phyloP scores from a whole-genome alignment of 2,329 filamentous ascomycete species.

The Diaporthe australafricana region DNA sequence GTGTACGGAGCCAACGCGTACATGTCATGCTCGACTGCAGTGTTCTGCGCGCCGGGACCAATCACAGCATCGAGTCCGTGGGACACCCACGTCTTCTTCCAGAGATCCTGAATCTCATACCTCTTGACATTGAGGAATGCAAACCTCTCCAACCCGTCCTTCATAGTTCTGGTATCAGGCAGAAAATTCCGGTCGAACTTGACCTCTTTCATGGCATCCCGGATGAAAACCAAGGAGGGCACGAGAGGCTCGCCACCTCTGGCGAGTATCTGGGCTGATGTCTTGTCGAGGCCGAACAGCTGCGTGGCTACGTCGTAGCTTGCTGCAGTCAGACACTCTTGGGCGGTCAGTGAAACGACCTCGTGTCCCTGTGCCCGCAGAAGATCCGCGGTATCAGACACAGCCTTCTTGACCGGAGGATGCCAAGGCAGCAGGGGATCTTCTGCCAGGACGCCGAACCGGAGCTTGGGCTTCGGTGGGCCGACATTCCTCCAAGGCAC shows the following conservation, averaged over 20 bases:
- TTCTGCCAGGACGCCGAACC: constrained; percentile 36
- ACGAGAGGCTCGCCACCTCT: constrained; percentile 34
- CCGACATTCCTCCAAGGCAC: constrained; percentile 34
- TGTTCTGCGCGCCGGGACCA: constrained; percentile 34
- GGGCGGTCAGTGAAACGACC: constrained; percentile 8
- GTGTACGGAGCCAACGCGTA: constrained; percentile 38
- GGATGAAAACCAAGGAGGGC: constrained; percentile 16
- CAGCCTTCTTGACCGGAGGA: constrained; percentile 29
- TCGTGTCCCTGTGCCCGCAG: constrained; percentile 32
- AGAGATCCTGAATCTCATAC: constrained; percentile 33
- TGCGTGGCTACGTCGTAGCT: constrained; percentile 31
- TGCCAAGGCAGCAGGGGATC: constrained; percentile 37
- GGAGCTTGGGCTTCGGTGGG: background rate
- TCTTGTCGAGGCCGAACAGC: constrained; percentile 36
- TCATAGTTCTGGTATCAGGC: constrained; percentile 18
- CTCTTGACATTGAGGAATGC: constrained; percentile 31
- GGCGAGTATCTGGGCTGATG: constrained; percentile 22
- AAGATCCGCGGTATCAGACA: constrained; percentile 1
- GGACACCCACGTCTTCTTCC: constrained; percentile 34
- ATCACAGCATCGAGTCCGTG: constrained; percentile 37
- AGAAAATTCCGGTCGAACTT: constrained; percentile 9
- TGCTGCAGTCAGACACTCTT: constrained; percentile 26
- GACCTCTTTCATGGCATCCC: constrained; percentile 24
- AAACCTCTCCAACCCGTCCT: constrained; percentile 28
- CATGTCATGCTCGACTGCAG: constrained; percentile 38